Evolutionary conservation across 2,329 filamentous ascomycete genomes (phyloP).

Genomic region (Penicillium hordei): DNA sequence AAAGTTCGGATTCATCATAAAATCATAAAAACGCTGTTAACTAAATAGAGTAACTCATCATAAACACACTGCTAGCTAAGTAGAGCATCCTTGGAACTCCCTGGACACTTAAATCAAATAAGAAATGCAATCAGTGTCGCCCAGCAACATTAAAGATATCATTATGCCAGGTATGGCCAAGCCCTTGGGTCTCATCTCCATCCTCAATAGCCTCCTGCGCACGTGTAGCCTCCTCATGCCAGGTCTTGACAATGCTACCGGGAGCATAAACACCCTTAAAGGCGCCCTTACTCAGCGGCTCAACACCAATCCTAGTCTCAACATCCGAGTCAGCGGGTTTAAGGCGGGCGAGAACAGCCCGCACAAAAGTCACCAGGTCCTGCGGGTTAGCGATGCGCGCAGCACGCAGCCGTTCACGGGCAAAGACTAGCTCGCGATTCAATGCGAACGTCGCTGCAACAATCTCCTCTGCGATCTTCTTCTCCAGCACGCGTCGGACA

Average conservation of each 20-base stretch:
- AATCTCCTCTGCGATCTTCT: slow-evolving; percentile 71
- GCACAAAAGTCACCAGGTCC: slow-evolving; percentile 78
- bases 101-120: neutral
- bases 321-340: slow-evolving; percentile 74
- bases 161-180: slow-evolving; percentile 68
- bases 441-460: slow-evolving; percentile 67
- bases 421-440: slow-evolving; percentile 84
- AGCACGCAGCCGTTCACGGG: slow-evolving; percentile 80
- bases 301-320: slow-evolving; percentile 70
- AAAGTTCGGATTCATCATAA: neutral
- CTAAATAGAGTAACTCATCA: neutral
- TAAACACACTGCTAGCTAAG: neutral
- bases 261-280: slow-evolving; percentile 87
- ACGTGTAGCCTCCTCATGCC: slow-evolving; percentile 73
- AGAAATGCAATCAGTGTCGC: neutral
- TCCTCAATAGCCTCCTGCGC: slow-evolving; percentile 75
- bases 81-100: neutral
- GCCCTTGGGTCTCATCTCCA: slow-evolving; percentile 58
- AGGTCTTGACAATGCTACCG: slow-evolving; percentile 84
- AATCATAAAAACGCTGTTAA: neutral
- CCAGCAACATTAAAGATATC: slow-evolving; percentile 66
- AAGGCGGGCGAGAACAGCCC: slow-evolving; percentile 75
- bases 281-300: slow-evolving; percentile 59
- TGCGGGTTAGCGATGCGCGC: slow-evolving; percentile 78
- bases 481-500: slow-evolving; percentile 75